Base-by-base conservation (phyloP, 306 rosid species). In the Pachyrhizus erosus region DNA sequence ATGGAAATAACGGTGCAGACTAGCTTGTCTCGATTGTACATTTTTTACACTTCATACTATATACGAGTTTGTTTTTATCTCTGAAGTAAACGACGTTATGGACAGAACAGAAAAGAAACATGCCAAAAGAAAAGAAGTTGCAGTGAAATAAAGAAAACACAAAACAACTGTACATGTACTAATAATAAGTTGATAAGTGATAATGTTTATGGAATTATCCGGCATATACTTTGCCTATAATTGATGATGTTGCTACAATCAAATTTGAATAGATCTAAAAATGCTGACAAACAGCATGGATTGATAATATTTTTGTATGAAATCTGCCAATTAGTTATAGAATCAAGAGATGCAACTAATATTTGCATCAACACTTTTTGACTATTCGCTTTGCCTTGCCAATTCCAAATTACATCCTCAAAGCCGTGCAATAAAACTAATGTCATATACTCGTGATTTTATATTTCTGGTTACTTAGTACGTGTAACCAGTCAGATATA, bases 331-430 rank as follows among this genome's bases (percentile, higher is more conserved):
- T 14, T 29, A 60, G 72, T 29, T 52, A 39, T 48, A 17, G 64
- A 83, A 71, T 62, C 70, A 61, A 77, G 73, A 43, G 72, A 43
- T 76, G 72, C 27, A 77, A 66, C 39, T 31, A 34, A 58, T 82
- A 23, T 33, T 70, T 67, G 80, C 58, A 17, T 58, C 34, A 57
- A 33, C 37, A 70, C 34, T 49, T 33, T 33, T 57, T 24, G 23
- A 17, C 52, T 64, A 18, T 48, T 24, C 7, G 13, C 71, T 34
- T 66, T 68, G 80, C 27, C 40, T 55, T 66, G 11, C 45, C 26
- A 55, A 34, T 57, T 67, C 78, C 34, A 73, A 15, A 72, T 37
- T n/a, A 73, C 62, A 77, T 37, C 71, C 79, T 68, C 75, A 70
- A n/a, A 24, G 49, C 12, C 4, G 40, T 60, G 46, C 43, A 70